Evolutionary conservation across 768 basidiomycete species (phyloP).

Genomic region (Terana coerulea): DNA sequence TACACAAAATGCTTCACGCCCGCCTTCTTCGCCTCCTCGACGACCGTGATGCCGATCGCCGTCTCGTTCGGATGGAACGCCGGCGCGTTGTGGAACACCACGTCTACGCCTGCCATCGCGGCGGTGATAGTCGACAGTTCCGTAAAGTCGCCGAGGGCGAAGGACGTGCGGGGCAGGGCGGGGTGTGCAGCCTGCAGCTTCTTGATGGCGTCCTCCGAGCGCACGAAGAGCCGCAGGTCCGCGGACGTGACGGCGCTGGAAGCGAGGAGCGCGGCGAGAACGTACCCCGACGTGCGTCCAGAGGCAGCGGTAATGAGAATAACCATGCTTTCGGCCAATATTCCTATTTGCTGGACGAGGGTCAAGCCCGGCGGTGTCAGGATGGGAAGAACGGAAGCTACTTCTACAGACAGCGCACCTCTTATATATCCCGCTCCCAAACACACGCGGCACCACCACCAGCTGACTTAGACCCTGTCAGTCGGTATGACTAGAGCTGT

Average conservation of each 20-base stretch:
- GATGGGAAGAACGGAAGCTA: neutral
- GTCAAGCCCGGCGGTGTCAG: too few species aligned
- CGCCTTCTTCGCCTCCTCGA: conserved; percentile 30
- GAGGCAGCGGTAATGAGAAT: neutral
- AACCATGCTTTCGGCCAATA: neutral
- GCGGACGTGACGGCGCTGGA: neutral
- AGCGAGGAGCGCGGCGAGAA: neutral
- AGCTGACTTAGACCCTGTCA: too few species aligned
- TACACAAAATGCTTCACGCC: conserved; percentile 32
- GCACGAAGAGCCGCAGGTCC: conserved; percentile 24
- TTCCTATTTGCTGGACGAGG: too few species aligned
- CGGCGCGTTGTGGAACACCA: conserved; percentile 28
- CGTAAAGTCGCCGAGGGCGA: conserved; percentile 24
- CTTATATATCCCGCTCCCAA: neutral
- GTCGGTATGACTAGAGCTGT: too few species aligned
- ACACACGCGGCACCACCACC: too few species aligned
- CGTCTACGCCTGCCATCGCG: conserved; percentile 21
- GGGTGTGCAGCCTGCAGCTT: conserved; percentile 16
- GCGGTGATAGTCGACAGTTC: conserved; percentile 20
- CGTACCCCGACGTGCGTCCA: neutral
- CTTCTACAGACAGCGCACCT: neutral
- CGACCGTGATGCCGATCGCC: conserved; percentile 28
- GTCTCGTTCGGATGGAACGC: conserved; percentile 26
- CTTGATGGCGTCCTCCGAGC: conserved; percentile 15
- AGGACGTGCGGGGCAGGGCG: conserved; percentile 14